phyloP scores from a whole-genome alignment of 352 stramenopile genomes.

The Phytopythium litorale region DNA sequence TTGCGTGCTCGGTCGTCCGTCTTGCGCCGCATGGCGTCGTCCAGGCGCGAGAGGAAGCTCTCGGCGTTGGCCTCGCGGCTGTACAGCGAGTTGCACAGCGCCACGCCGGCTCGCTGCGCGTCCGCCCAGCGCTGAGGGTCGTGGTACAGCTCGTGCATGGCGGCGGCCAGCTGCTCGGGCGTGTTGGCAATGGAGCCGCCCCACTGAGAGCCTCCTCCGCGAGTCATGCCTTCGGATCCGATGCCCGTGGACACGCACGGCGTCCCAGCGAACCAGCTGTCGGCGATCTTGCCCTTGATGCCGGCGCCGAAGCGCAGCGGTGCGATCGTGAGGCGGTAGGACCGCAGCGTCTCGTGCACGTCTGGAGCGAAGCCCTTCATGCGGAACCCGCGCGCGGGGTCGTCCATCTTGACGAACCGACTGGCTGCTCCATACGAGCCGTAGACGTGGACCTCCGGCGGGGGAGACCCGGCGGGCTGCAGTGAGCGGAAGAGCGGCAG shows the following conservation, averaged over 20 bases:
- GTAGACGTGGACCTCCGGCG: conserved; percentile 81
- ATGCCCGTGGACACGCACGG: conserved; percentile 89
- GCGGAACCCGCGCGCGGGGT: conserved; percentile 40
- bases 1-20: conserved; percentile 27
- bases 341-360: conserved; percentile 62
- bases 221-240: conserved; percentile 84
- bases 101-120: conserved; percentile 25
- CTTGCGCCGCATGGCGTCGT: conserved; percentile 31
- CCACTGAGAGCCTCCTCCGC: conserved; percentile 21
- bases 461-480: neutral
- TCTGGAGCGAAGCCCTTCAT: conserved; percentile 82
- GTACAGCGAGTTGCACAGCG: conserved; percentile 39
- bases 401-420: conserved; percentile 47
- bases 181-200: conserved; percentile 51
- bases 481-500: conserved; percentile 65
- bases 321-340: conserved; percentile 79
- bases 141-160: conserved; percentile 44
- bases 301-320: conserved; percentile 92
- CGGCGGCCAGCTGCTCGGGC: conserved; percentile 31
- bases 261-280: conserved; percentile 89
- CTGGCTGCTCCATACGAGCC: conserved; percentile 66
- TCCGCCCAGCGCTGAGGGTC: conserved; percentile 32
- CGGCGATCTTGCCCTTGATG: conserved; percentile 95
- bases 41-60: conserved; percentile 48
- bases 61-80: conserved; percentile 39